Percentiles rank a stretch among this genome's conserved stretches.
These are phyloP conservation scores for Pseudocercospora fuligena DNA, from an alignment of 2,329 filamentous ascomycete species.

Conservation along the genomic window DNA sequence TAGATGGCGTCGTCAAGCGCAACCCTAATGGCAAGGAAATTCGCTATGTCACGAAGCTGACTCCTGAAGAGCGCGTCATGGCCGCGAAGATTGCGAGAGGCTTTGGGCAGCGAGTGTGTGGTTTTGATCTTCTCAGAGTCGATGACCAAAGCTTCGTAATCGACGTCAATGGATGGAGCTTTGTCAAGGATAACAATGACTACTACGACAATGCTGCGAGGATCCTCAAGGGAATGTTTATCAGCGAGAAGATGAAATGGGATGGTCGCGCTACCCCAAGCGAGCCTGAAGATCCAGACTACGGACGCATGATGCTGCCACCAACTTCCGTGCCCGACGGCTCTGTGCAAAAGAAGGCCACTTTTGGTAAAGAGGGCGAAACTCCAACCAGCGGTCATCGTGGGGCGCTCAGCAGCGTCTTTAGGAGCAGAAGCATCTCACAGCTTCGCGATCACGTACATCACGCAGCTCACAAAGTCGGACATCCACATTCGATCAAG, in stretches of 20 bases:
- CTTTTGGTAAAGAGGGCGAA: constrained; percentile 33
- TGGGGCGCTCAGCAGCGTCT: constrained; percentile 59
- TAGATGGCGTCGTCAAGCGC: constrained; percentile 91
- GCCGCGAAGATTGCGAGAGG: constrained; percentile 87
- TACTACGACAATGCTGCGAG: constrained; percentile 92
- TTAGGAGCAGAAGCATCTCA: constrained; percentile 69
- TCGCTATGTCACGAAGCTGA: constrained; percentile 87
- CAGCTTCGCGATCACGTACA: constrained; percentile 55
- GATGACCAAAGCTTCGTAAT: constrained; percentile 94
- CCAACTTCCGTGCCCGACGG: constrained; percentile 24
- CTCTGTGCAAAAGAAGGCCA: constrained; percentile 41
- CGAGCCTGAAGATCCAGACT: constrained; percentile 32
- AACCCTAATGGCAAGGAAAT: constrained; percentile 98
- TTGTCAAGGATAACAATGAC: constrained; percentile 98
- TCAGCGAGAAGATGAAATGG: constrained; percentile 73
- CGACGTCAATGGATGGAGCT: constrained; percentile 99
- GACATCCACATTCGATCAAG: constrained; percentile 26
- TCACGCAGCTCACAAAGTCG: constrained; percentile 34
- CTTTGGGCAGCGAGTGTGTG: constrained; percentile 94
- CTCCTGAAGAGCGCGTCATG: constrained; percentile 78
- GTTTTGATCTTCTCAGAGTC: constrained; percentile 89
- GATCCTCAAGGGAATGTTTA: constrained; percentile 86
- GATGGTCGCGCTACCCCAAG: constrained; percentile 45
- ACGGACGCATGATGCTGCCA: constrained; percentile 15
- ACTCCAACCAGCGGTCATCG: constrained; percentile 41